Percentiles rank a stretch among this genome's conserved stretches.
These are phyloP conservation scores for Epichloe bromicola DNA, from an alignment of 2,329 filamentous ascomycete species.

Conservation along the genomic window DNA sequence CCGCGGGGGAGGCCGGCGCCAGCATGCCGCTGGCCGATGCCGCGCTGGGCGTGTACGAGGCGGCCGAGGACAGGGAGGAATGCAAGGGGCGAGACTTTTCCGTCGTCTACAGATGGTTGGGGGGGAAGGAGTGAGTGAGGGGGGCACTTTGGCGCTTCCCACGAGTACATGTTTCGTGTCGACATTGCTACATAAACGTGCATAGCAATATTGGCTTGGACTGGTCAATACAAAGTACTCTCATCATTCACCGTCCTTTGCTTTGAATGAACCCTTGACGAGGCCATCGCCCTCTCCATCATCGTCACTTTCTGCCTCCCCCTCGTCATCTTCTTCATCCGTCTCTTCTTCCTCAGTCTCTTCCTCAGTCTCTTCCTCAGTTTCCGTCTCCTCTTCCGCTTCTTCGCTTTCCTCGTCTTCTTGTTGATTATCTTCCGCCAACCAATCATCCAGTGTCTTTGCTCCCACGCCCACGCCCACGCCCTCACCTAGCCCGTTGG, in stretches of 20 bases:
- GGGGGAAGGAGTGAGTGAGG: constrained; percentile 30
- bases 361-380: constrained; percentile 35
- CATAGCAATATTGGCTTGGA: no score
- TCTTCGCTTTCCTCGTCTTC: constrained; percentile 40
- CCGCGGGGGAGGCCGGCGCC: constrained; percentile 57
- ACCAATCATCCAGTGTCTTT: constrained; percentile 88
- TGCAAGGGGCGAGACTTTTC: constrained; percentile 67
- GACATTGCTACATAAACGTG: no score
- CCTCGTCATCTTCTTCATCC: constrained; percentile 38
- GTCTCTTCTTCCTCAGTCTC: constrained; percentile 39
- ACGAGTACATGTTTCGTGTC: no score
- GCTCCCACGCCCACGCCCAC: constrained; percentile 37
- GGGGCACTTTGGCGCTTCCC: neutral
- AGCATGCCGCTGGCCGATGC: constrained; percentile 49
- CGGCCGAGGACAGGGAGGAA: constrained; percentile 44
- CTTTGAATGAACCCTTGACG: constrained; percentile 19
- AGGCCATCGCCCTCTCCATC: constrained; percentile 32
- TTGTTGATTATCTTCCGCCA: constrained; percentile 57
- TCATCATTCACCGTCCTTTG: neutral
- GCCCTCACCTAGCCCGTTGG: constrained; percentile 39
- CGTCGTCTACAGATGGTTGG: constrained; percentile 63
- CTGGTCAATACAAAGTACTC: no score
- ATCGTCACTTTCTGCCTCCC: constrained; percentile 21
- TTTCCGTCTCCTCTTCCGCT: constrained; percentile 37
- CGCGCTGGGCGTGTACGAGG: constrained; percentile 55